Evolutionary conservation across 75 land plant species (phyloP), one percentile per base, ranked within the genome.

Genomic region (Isoetes taiwanensis): DNA sequence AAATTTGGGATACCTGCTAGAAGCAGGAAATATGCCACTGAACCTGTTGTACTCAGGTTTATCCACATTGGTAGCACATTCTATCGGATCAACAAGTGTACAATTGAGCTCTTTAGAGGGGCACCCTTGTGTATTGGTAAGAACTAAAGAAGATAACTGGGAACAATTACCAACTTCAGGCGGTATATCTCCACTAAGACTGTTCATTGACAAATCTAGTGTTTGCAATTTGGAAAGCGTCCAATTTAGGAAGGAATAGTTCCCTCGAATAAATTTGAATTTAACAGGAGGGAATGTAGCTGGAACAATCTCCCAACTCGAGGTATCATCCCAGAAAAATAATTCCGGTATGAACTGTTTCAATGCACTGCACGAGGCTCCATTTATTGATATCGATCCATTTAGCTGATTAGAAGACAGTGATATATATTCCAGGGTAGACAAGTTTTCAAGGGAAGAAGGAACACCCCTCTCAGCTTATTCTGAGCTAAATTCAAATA

Each of bases 281-380:
- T 74, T 31, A 86, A 60, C 24, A 79, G 75, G 60, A 89, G 65
- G 38, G 85, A 86, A n/a, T 80, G 77, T 16, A 73, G 70, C 79
- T 72, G 76, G 80, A 81, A 24, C 52, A 35, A 29, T n/a, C 14
- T 32, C 64, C 82, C 54, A 72, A 19, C 30, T 16, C 10, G 41
- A 2, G 80, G 82, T 52, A 87, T 71, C 23, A 58, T 1, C 31
- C 83, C 83, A 30, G 39, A 27, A 23, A 85, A 46, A 16, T 19
- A 46, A 23, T 46, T 46, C 6, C 19, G 16, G 50, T 6, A 19
- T 23, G 25, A 46, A 16, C 8, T 46, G n/a, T n/a, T 46, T 23
- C 50, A 6, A 46, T 37, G 16, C 16, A 19, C 50, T 23, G 23
- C 50, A 46, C 6, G 4, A n/a, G n/a, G 12, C 50, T n/a, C n/a